phyloP scores from a whole-genome alignment of 2,329 filamentous ascomycete genomes.

The Zymoseptoria passerinii region DNA sequence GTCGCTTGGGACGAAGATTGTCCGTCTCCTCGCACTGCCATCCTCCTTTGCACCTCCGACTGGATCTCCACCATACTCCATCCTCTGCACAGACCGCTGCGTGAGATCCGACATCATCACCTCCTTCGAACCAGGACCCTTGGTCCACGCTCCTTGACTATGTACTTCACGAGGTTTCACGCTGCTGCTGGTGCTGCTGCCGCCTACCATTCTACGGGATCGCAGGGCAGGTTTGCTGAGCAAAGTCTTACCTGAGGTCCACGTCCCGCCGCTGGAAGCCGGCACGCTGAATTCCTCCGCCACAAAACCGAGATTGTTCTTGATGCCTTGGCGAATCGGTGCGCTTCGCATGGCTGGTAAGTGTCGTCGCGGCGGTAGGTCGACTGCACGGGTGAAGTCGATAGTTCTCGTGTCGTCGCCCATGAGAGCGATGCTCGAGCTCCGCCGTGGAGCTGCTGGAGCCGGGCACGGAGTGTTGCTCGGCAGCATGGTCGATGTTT shows the following conservation, averaged over 20 bases:
- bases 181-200: background rate
- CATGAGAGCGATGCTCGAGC: background rate
- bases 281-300: slow-evolving; percentile 18
- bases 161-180: background rate
- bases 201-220: slow-evolving; percentile 11
- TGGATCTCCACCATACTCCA: background rate
- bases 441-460: background rate
- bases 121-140: slow-evolving; percentile 7
- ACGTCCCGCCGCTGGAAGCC: slow-evolving; percentile 3
- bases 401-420: slow-evolving; percentile 25
- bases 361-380: slow-evolving; percentile 21
- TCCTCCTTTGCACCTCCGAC: background rate
- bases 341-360: slow-evolving; percentile 16
- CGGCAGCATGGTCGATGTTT: background rate
- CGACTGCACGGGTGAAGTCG: slow-evolving; percentile 27
- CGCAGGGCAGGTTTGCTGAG: slow-evolving; percentile 19
- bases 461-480: background rate
- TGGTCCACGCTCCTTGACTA: background rate
- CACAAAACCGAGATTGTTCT: slow-evolving; percentile 29
- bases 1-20: slow-evolving; percentile 43
- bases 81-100: background rate
- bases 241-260: slow-evolving; percentile 16
- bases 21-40: slow-evolving; percentile 31
- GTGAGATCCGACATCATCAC: background rate
- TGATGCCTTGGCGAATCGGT: slow-evolving; percentile 13